These are phyloP conservation scores for Beauveria bassiana DNA, from an alignment of 2,329 filamentous ascomycete species.

Conservation along the genomic window DNA sequence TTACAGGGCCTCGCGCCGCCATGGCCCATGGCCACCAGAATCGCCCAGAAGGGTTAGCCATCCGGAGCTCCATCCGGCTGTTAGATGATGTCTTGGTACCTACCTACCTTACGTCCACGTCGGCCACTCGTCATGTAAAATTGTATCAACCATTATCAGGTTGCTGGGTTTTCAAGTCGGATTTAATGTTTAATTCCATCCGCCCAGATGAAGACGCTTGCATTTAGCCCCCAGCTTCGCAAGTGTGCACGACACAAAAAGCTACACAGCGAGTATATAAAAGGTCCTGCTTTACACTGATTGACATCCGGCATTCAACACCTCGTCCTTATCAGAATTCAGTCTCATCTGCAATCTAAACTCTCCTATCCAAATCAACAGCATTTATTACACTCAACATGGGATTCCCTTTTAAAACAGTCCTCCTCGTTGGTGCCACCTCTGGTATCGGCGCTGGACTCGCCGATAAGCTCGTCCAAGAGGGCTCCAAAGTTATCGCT, in stretches of 20 bases:
- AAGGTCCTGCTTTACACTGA: background rate
- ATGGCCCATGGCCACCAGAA: background rate
- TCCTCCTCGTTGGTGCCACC: slow-evolving; percentile 37
- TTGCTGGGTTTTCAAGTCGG: background rate
- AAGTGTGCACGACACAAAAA: background rate
- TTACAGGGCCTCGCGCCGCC: background rate
- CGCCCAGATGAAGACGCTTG: background rate
- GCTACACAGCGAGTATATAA: background rate
- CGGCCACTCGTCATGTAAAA: background rate
- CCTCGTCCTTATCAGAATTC: background rate
- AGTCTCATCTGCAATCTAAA: background rate
- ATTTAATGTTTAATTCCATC: background rate
- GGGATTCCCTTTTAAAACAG: slow-evolving; percentile 46
- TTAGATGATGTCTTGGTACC: background rate
- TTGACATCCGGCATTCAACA: background rate
- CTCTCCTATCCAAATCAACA: background rate
- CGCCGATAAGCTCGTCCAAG: slow-evolving; percentile 30
- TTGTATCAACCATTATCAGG: background rate
- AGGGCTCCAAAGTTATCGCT: slow-evolving; percentile 36
- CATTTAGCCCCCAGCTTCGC: background rate
- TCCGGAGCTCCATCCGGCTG: slow-evolving; percentile 7
- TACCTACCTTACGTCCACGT: background rate
- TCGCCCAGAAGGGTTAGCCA: slow-evolving; percentile 5
- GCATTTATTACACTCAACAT: slow-evolving; percentile 23
- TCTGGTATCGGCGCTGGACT: slow-evolving; percentile 18